Base-by-base conservation (phyloP, 2,329 filamentous ascomycete genomes). In the Fusarium equiseti region DNA sequence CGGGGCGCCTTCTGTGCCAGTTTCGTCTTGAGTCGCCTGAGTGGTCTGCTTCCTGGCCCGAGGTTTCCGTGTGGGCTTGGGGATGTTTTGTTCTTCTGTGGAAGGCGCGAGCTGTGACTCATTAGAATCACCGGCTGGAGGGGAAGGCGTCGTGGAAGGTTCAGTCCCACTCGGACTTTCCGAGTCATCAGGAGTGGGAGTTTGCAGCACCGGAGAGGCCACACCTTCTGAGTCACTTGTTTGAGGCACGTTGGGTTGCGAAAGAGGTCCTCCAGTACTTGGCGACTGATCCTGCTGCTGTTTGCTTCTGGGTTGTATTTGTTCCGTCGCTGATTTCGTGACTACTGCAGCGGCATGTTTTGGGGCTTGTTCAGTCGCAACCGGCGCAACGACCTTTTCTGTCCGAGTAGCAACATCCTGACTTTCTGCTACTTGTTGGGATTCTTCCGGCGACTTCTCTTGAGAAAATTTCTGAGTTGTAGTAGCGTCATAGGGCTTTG, bases 31-130 rank as follows among this genome's bases (percentile, higher is more conserved):
- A 5, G 48, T 50, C 44, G 53, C 43, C 35, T 71, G 60, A 2
- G 59, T 43, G 32, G 60, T 22, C 45, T 72, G 61, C 49, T 66
- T 64, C 53, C 66, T 75, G n/a, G 65, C 53, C 55, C 73, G 66
- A 49, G 73, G 44, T 56, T 66, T 75, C 10, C 68, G 51, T 15
- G 57, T 43, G 26, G 64, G 60, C 27, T 61, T 71, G 16, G 56
- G 38, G 26, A 15, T 32, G 31, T 59, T 60, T 18, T 49, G 64
- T 18, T 35, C 45, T 49, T 68, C 71, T 44, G 44, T 29, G 2
- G 58, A 56, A 24, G 62, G 38, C 16, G 66, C 59, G 44, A 68
- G 13, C 31, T 53, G 54, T 24, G 45, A 43, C 38, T 70, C 64
- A 46, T 56, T 66, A n/a, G 50, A 50, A 18, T 66, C 64, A 35